Percentiles rank a stretch among this genome's conserved stretches.
Conservation (phyloP, 2,329 filamentous ascomycete genomes). For the Colletotrichum lupini region DNA sequence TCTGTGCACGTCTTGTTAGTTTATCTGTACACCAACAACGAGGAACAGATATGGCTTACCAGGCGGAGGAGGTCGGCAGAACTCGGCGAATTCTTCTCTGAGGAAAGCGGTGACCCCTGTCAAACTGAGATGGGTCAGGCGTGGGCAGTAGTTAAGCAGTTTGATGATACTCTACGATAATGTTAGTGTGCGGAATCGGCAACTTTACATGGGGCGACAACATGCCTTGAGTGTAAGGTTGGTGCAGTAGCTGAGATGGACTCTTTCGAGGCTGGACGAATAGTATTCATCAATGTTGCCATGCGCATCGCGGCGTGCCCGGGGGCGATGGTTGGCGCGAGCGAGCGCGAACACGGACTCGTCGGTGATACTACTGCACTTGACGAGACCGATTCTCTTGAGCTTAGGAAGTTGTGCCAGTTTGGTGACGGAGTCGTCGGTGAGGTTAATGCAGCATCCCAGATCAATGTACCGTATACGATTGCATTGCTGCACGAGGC, state of each 20-base stretch:
- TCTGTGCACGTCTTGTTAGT: slow-evolving; percentile 63
- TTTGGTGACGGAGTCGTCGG: slow-evolving; percentile 85
- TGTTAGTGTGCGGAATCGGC: slow-evolving; percentile 6
- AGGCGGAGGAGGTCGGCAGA: slow-evolving; percentile 85
- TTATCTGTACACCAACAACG: slow-evolving; percentile 36
- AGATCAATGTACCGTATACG: slow-evolving; percentile 97
- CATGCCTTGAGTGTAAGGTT: slow-evolving; percentile 84
- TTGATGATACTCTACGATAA: slow-evolving; percentile 81
- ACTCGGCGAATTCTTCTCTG: slow-evolving; percentile 83
- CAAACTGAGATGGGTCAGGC: slow-evolving; percentile 92
- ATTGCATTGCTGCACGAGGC: slow-evolving; percentile 86
- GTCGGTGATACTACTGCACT: slow-evolving; percentile 91
- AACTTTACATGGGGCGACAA: slow-evolving; percentile 30
- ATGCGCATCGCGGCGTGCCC: slow-evolving; percentile 59
- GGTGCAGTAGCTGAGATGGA: slow-evolving; percentile 95
- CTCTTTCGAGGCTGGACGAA: slow-evolving; percentile 82
- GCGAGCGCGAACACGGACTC: slow-evolving; percentile 88
- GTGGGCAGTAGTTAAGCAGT: slow-evolving; percentile 89
- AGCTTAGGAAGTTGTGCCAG: slow-evolving; percentile 91
- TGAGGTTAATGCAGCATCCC: slow-evolving; percentile 91
- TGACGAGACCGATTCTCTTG: slow-evolving; percentile 93
- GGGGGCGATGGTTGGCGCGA: slow-evolving; percentile 69
- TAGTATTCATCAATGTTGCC: slow-evolving; percentile 65
- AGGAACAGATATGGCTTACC: slow-evolving; percentile 57
- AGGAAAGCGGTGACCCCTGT: slow-evolving; percentile 95